Evolutionary conservation across 768 basidiomycete genomes (phyloP).

Genomic region (Russula sp.): DNA sequence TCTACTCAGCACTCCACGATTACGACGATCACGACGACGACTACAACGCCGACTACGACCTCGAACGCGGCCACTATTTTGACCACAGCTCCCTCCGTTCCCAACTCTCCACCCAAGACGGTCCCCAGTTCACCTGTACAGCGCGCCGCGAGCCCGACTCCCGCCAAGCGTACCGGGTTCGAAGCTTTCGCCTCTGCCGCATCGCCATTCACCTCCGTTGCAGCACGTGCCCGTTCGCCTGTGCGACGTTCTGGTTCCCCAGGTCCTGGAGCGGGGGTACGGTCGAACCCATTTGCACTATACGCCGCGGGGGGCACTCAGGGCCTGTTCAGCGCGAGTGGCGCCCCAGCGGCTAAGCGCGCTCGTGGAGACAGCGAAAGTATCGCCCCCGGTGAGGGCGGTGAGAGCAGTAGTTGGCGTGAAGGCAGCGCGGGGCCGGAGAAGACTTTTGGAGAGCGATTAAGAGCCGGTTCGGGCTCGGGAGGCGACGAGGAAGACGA

Average conservation of each 20-base stretch:
- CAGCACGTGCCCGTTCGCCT: constrained; percentile 52
- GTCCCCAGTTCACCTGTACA: constrained; percentile 17
- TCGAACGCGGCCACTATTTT: constrained; percentile 7
- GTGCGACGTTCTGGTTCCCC: constrained; percentile 29
- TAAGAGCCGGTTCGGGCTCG: constrained; percentile 43
- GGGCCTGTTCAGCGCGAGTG: constrained; percentile 34
- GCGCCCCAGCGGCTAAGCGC: constrained; percentile 48
- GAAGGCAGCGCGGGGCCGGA: constrained; percentile 8
- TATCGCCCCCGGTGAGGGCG: constrained; percentile 14
- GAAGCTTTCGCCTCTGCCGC: constrained; percentile 47
- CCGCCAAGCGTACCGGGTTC: constrained; percentile 49
- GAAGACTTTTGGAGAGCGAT: constrained; percentile 53
- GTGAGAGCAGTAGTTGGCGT: constrained; percentile 24
- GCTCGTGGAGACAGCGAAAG: constrained; percentile 34
- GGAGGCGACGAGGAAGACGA: constrained; percentile 52
- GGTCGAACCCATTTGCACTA: constrained; percentile 31
- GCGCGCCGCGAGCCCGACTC: constrained; percentile 28
- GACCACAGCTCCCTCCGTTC: constrained; percentile 2
- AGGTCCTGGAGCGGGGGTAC: constrained; percentile 49
- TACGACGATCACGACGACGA: constrained; percentile 25
- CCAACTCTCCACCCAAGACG: constrained; percentile 18
- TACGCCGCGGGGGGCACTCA: constrained; percentile 49
- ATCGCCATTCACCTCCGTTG: constrained; percentile 53
- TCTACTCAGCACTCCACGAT: constrained; percentile 30
- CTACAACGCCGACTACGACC: constrained; percentile 8